Percentiles rank a stretch among this genome's conserved stretches.
Conservation (phyloP, 768 basidiomycete species). For the Pholiota microspora region DNA sequence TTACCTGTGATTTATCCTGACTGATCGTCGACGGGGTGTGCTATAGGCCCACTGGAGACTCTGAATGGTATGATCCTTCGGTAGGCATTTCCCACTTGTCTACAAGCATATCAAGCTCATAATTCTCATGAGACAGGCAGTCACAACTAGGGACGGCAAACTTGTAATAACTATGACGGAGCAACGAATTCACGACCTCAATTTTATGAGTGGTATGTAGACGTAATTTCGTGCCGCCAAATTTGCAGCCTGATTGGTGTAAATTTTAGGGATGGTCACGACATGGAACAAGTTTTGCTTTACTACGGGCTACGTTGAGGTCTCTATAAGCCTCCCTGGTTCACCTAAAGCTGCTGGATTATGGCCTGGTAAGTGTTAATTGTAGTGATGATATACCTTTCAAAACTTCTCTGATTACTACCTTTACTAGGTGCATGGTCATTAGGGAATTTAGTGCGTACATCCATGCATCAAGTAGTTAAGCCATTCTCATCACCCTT, state of each 20-base stretch:
- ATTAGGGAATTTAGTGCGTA: constrained; percentile 67
- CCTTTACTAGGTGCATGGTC: constrained; percentile 63
- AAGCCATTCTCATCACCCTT: neutral
- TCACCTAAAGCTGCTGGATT: constrained; percentile 58
- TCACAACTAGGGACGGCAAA: constrained; percentile 75
- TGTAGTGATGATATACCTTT: neutral
- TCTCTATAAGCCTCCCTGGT: constrained; percentile 75
- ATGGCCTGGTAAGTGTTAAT: constrained; percentile 69
- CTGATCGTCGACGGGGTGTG: neutral
- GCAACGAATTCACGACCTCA: constrained; percentile 69
- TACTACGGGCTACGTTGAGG: constrained; percentile 89
- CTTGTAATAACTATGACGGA: constrained; percentile 81
- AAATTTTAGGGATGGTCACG: constrained; percentile 59
- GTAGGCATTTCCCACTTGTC: constrained; percentile 30
- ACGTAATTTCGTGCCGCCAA: neutral
- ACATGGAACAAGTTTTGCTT: constrained; percentile 97
- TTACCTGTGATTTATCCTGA: neutral
- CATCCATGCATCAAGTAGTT: neutral
- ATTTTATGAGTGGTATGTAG: constrained; percentile 74
- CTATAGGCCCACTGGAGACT: constrained; percentile 61
- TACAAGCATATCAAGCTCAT: neutral
- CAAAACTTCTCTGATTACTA: neutral
- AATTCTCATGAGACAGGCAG: constrained; percentile 34
- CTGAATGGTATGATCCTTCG: constrained; percentile 83
- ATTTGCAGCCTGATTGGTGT: too few species aligned